Percentiles rank a stretch among this genome's conserved stretches.
phyloP scores from a whole-genome alignment of 768 basidiomycete species.

The Leccinum rimulosum region DNA sequence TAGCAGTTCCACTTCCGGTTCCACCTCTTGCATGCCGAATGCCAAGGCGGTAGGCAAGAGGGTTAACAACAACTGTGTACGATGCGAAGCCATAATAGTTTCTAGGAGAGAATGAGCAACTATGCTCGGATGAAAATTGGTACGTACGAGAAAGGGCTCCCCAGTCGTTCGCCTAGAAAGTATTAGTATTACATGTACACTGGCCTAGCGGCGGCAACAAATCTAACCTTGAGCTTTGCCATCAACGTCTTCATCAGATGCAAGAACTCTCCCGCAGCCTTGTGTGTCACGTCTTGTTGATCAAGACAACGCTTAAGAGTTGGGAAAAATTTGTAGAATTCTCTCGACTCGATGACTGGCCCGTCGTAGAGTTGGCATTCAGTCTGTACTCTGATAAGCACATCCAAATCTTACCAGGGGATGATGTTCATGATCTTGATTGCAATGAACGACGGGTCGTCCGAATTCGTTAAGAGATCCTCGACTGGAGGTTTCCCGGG shows the following conservation, averaged over 20 bases:
- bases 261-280: slow-evolving; percentile 51
- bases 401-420: slow-evolving; percentile 41
- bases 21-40: slow-evolving; percentile 46
- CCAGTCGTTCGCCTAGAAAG: slow-evolving; percentile 56
- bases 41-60: slow-evolving; percentile 47
- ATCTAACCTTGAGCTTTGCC: slow-evolving; percentile 58
- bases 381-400: neutral
- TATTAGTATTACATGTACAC: neutral
- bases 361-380: neutral
- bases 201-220: neutral
- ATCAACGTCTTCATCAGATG: slow-evolving; percentile 58
- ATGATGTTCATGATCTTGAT: slow-evolving; percentile 42
- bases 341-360: slow-evolving; percentile 60
- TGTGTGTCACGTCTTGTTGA: slow-evolving; percentile 46
- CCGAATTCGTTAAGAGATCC: too few species aligned
- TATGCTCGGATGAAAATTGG: neutral
- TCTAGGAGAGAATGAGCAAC: slow-evolving; percentile 27
- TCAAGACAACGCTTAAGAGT: slow-evolving; percentile 46
- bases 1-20: slow-evolving; percentile 44
- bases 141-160: slow-evolving; percentile 52
- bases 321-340: slow-evolving; percentile 54
- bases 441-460: too few species aligned
- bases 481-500: too few species aligned
- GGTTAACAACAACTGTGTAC: slow-evolving; percentile 38
- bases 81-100: slow-evolving; percentile 43